Percentiles rank a stretch among this genome's conserved stretches.
Evolutionary conservation across 345 rosid genomes (phyloP).

Genomic region (Microthlaspi erraticum): DNA sequence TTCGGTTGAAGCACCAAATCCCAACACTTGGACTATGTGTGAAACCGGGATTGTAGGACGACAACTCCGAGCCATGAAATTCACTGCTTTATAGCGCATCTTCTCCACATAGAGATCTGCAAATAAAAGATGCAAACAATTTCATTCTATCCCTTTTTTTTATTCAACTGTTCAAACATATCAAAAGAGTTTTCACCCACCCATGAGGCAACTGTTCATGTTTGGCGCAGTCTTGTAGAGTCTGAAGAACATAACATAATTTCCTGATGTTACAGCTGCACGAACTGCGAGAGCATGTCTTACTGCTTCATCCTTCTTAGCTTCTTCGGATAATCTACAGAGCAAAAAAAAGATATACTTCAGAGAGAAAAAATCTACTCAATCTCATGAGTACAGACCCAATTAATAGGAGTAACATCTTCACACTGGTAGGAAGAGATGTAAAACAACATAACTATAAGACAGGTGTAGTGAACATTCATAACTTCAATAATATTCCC

Average conservation of each 20-base stretch:
- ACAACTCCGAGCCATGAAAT: conserved; percentile 82
- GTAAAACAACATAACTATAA: not conserved
- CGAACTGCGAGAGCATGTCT: conserved; percentile 97
- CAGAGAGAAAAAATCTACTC: conserved; percentile 8
- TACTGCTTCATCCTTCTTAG: conserved; percentile 76
- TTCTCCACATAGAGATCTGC: conserved; percentile 93
- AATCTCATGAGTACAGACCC: conserved; percentile 25
- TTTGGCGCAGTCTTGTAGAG: conserved; percentile 89
- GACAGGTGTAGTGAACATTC: conserved; percentile 12
- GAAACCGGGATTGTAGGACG: conserved; percentile 88
- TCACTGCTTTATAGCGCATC: conserved; percentile 93
- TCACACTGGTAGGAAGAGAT: conserved; percentile 26
- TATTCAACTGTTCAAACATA: conserved; percentile 14
- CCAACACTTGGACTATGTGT: conserved; percentile 73
- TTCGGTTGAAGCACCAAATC: conserved; percentile 58
- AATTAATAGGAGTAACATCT: conserved; percentile 28
- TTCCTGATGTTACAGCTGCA: conserved; percentile 91
- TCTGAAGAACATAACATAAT: conserved; percentile 84
- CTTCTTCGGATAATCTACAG: conserved; percentile 72
- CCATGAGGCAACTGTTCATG: conserved; percentile 88
- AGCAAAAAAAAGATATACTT: conserved; percentile 6
- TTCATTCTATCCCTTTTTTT: conserved; percentile 2
- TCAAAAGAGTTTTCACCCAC: conserved; percentile 51
- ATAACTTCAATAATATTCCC: conserved; percentile 11
- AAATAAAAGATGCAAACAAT: conserved; percentile 19